These are phyloP conservation scores for Cicer pinnatifidum DNA, from an alignment of 306 rosid genomes.

Conservation along the genomic window DNA sequence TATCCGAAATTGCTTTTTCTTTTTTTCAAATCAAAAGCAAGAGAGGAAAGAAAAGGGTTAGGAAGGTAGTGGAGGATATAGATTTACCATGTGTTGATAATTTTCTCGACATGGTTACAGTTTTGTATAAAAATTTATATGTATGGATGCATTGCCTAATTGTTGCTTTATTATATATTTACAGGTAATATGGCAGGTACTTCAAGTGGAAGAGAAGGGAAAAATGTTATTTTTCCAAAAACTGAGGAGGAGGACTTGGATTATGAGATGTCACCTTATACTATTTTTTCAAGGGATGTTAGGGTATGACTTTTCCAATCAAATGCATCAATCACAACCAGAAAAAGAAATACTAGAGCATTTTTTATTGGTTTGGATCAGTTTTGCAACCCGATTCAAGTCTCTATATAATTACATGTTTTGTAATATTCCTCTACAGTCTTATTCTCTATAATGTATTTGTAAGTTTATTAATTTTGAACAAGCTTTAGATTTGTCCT, in stretches of 20 bases:
- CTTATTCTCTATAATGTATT: background rate
- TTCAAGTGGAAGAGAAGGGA: slow-evolving; percentile 50
- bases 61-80: background rate
- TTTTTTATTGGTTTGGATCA: background rate
- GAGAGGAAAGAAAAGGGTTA: background rate
- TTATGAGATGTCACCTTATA: slow-evolving; percentile 52
- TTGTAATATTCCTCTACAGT: background rate
- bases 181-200: slow-evolving; percentile 52
- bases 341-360: background rate
- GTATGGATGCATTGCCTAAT: slow-evolving; percentile 5
- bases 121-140: background rate
- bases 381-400: background rate
- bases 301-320: slow-evolving; percentile 51
- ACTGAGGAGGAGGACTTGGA: slow-evolving; percentile 75
- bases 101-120: background rate
- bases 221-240: slow-evolving; percentile 59
- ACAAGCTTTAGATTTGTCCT: background rate
- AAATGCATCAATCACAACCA: background rate
- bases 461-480: background rate
- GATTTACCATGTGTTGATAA: background rate
- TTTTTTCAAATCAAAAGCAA: background rate
- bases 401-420: background rate
- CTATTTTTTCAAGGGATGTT: slow-evolving; percentile 50
- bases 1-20: background rate
- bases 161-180: slow-evolving; percentile 26